A percentile compares a stretch with the other conserved stretches of the same genome.
Conservation (phyloP, 371 early-diverging fungal genomes). For the Blakeslea trispora region DNA sequence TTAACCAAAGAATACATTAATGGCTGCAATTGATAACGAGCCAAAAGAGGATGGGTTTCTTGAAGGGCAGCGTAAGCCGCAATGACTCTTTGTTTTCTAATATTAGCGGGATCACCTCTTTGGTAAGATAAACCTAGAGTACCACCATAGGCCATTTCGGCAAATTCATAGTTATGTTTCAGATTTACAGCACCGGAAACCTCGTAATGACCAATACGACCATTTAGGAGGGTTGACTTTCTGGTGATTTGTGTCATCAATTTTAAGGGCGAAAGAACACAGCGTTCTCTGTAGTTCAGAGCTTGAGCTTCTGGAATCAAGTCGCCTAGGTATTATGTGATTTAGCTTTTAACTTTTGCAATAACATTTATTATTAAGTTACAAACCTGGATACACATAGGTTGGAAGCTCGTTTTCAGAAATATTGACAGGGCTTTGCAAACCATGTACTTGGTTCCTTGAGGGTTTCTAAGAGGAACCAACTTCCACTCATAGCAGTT, state of each 20-base stretch:
- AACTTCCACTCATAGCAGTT: constrained; percentile 3
- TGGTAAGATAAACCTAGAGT: constrained; percentile 1
- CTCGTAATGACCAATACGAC: constrained; percentile 5
- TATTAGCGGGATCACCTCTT: background rate
- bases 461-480: background rate
- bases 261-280: constrained; percentile 6
- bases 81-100: background rate
- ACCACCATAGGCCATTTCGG: constrained; percentile 12
- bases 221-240: background rate
- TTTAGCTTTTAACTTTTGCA: background rate
- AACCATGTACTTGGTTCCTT: background rate
- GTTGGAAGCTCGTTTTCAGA: background rate
- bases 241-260: constrained; percentile 6
- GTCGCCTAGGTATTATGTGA: background rate
- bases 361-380: background rate
- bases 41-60: constrained; percentile 1
- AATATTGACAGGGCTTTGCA: background rate
- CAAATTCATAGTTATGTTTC: constrained; percentile 12
- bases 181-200: background rate
- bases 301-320: background rate
- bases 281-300: constrained; percentile 11
- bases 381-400: background rate
- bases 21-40: background rate
- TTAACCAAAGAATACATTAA: constrained; percentile 9
- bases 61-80: background rate